Conservation (phyloP, 257 asterid species). For the Fraxinus anomala region DNA sequence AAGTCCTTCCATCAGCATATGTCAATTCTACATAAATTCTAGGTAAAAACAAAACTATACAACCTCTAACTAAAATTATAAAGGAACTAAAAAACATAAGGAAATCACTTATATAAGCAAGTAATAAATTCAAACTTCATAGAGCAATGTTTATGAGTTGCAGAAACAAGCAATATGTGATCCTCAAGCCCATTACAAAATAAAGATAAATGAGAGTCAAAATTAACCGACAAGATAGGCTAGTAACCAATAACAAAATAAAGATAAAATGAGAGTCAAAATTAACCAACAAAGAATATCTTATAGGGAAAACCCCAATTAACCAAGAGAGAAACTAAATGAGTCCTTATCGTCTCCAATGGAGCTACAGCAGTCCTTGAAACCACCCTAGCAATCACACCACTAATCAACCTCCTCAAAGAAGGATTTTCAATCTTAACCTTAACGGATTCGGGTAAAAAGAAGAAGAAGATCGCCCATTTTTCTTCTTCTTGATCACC, state of each 20-base stretch:
- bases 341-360: constrained; percentile 89
- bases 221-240: not conserved
- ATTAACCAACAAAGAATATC: not conserved
- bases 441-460: constrained; percentile 35
- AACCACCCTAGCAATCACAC: constrained; percentile 84
- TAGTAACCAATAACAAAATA: not conserved
- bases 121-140: too few relatives aligned
- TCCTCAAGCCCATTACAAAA: too few relatives aligned
- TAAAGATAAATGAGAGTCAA: too few relatives aligned
- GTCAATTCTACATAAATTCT: too few relatives aligned
- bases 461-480: constrained; percentile 26
- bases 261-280: not conserved
- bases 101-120: too few relatives aligned
- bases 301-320: not conserved
- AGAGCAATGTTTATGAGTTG: too few relatives aligned
- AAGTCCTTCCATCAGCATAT: too few relatives aligned
- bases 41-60: too few relatives aligned
- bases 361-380: constrained; percentile 95
- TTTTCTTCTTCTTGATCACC: constrained; percentile 40
- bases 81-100: too few relatives aligned
- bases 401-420: constrained; percentile 71
- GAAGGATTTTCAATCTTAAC: constrained; percentile 76
- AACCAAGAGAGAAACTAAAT: constrained; percentile 22
- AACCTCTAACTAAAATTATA: too few relatives aligned
- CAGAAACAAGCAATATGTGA: too few relatives aligned